A percentile compares a stretch with the other conserved stretches of the same genome.
Conservation (phyloP, 129 eudicot species). For the Chrysanthemum makinoi region DNA sequence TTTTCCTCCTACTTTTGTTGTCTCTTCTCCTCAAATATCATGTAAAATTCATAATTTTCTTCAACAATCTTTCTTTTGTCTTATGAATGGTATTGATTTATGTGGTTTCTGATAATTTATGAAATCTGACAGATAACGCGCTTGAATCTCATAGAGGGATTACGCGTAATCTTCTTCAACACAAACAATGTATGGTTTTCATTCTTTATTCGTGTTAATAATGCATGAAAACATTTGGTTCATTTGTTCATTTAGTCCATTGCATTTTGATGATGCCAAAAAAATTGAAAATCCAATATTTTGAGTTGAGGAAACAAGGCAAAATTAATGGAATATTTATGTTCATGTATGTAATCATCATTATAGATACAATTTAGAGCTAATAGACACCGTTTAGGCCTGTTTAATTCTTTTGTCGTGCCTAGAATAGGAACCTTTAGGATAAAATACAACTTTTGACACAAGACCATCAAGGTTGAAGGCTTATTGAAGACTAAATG, state of each 20-base stretch:
- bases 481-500: not conserved
- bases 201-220: not conserved
- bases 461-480: not conserved
- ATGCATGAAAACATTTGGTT: not conserved
- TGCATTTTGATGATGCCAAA: not conserved
- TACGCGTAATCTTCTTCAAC: slow-evolving; percentile 70
- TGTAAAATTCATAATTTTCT: slow-evolving; percentile 24
- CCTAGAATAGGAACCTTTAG: too few species aligned
- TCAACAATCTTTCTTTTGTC: not conserved
- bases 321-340: not conserved
- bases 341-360: not conserved
- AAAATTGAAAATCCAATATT: too few species aligned
- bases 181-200: slow-evolving; percentile 38
- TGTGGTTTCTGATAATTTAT: slow-evolving; percentile 1
- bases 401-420: too few species aligned
- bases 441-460: not conserved
- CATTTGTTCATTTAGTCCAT: slow-evolving; percentile 16
- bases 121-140: slow-evolving; percentile 37
- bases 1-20: slow-evolving; percentile 32
- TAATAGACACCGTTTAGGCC: not conserved
- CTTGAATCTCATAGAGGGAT: slow-evolving; percentile 29
- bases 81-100: not conserved
- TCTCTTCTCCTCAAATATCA: slow-evolving; percentile 50
- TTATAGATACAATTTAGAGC: not conserved
- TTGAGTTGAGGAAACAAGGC: too few species aligned